Conservation (phyloP, 768 basidiomycete species). For the Suillus bovinus region DNA sequence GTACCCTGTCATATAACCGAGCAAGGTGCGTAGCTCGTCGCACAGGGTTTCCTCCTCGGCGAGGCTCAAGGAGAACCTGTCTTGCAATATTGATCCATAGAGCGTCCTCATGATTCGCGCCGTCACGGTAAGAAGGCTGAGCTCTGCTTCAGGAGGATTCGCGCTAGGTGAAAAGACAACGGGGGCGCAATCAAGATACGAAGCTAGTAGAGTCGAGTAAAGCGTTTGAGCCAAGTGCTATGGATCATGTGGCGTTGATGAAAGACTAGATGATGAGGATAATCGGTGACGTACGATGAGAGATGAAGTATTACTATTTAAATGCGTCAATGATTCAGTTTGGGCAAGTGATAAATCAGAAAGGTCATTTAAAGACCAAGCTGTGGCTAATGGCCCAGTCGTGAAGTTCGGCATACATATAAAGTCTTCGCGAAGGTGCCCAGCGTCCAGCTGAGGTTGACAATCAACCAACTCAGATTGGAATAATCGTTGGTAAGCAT, state of each 20-base stretch:
- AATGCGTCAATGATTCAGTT: conserved; percentile 15
- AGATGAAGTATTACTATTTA: conserved; percentile 20
- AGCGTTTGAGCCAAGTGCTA: conserved; percentile 73
- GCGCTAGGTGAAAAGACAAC: conserved; percentile 71
- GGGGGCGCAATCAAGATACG: conserved; percentile 87
- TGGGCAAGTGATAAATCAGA: conserved; percentile 22
- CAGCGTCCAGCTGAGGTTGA: conserved; percentile 17
- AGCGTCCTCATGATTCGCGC: conserved; percentile 58
- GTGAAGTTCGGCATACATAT: conserved; percentile 23
- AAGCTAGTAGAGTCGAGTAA: conserved; percentile 77
- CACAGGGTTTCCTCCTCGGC: conserved; percentile 28
- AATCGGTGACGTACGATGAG: conserved; percentile 26
- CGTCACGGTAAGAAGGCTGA: conserved; percentile 58
- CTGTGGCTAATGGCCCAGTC: conserved; percentile 13
- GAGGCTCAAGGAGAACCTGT: conserved; percentile 36
- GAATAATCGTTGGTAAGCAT: conserved; percentile 52
- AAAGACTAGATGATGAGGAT: conserved; percentile 17
- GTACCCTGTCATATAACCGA: conserved; percentile 77
- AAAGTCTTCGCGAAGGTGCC: conserved; percentile 33
- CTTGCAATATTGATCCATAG: conserved; percentile 57
- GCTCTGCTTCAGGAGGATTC: conserved; percentile 58
- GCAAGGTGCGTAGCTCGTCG: conserved; percentile 55
- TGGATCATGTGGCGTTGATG: conserved; percentile 6
- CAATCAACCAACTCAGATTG: conserved; percentile 27
- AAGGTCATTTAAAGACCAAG: conserved; percentile 39